These are phyloP conservation scores for Lasiosphaeria ovina DNA, from an alignment of 495 filamentous ascomycete genomes.

Conservation along the genomic window DNA sequence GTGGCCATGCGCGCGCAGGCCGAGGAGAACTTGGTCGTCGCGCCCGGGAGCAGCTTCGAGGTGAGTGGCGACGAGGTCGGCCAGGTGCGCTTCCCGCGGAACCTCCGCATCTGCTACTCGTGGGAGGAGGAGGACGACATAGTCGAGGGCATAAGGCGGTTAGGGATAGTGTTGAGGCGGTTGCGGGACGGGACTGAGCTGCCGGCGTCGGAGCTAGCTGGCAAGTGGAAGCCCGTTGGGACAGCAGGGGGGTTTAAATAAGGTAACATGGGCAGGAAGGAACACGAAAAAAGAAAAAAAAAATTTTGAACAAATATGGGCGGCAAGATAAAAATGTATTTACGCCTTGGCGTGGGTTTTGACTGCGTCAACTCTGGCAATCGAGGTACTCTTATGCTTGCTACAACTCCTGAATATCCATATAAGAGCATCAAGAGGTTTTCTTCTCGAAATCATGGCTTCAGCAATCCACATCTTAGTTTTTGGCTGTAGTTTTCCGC, in stretches of 20 bases:
- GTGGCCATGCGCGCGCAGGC: constrained; percentile 53
- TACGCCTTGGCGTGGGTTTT: not conserved
- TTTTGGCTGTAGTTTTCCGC: too few relatives aligned
- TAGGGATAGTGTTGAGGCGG: constrained; percentile 49
- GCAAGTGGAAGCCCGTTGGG: too few relatives aligned
- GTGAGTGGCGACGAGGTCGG: constrained; percentile 54
- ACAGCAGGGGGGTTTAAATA: constrained; percentile 1
- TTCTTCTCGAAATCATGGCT: too few relatives aligned
- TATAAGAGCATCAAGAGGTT: too few relatives aligned
- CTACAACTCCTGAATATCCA: too few relatives aligned
- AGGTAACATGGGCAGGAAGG: not conserved
- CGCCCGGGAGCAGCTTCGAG: constrained; percentile 63
- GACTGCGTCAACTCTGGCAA: too few relatives aligned
- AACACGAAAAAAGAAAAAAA: too few relatives aligned
- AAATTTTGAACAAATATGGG: not conserved
- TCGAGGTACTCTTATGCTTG: too few relatives aligned
- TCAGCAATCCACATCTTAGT: too few relatives aligned
- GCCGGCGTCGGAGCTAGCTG: too few relatives aligned
- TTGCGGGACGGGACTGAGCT: constrained; percentile 1
- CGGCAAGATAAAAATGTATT: constrained; percentile 1
- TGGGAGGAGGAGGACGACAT: constrained; percentile 70
- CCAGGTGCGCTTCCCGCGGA: constrained; percentile 48
- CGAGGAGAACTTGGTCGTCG: constrained; percentile 62
- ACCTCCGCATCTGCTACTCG: constrained; percentile 68
- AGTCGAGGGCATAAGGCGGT: constrained; percentile 63